A percentile compares a stretch with the other conserved stretches of the same genome.
These are phyloP conservation scores for Termitomyces sp. DNA, from an alignment of 768 basidiomycete species.

Conservation along the genomic window DNA sequence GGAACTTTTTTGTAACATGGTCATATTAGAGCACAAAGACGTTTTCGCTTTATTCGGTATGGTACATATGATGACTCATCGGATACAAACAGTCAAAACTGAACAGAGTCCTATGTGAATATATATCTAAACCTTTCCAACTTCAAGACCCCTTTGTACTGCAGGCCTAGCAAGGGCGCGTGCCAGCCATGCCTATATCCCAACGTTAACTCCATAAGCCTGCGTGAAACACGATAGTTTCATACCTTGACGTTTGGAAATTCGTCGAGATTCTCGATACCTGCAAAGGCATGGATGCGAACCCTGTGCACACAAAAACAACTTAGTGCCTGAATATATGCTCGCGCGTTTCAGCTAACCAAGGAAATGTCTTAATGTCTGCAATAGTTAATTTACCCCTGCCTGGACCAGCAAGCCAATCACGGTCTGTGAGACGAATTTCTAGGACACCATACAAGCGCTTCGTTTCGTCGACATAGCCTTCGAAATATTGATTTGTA, in stretches of 20 bases:
- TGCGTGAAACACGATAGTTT: neutral
- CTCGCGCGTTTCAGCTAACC: constrained; percentile 30
- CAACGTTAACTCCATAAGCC: neutral
- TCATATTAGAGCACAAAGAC: neutral
- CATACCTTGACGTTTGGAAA: constrained; percentile 22
- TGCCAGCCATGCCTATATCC: constrained; percentile 18
- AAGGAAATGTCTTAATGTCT: constrained; percentile 64
- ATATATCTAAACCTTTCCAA: constrained; percentile 3
- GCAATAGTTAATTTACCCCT: constrained; percentile 66
- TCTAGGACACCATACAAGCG: constrained; percentile 83
- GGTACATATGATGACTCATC: neutral
- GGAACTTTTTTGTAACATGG: neutral
- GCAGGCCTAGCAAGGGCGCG: constrained; percentile 17
- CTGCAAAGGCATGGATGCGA: constrained; percentile 37
- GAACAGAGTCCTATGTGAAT: neutral
- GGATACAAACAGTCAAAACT: neutral
- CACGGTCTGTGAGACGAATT: constrained; percentile 64
- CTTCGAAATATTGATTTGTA: constrained; percentile 27
- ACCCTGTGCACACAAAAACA: constrained; percentile 40
- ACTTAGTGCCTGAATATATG: neutral
- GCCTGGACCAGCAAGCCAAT: constrained; percentile 76
- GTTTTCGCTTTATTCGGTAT: neutral
- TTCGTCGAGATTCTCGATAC: constrained; percentile 16
- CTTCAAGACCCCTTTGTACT: constrained; percentile 15
- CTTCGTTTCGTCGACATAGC: constrained; percentile 78